Base-by-base conservation (phyloP, 192 early-diverging fungal species). In the Piromyces sp. region DNA sequence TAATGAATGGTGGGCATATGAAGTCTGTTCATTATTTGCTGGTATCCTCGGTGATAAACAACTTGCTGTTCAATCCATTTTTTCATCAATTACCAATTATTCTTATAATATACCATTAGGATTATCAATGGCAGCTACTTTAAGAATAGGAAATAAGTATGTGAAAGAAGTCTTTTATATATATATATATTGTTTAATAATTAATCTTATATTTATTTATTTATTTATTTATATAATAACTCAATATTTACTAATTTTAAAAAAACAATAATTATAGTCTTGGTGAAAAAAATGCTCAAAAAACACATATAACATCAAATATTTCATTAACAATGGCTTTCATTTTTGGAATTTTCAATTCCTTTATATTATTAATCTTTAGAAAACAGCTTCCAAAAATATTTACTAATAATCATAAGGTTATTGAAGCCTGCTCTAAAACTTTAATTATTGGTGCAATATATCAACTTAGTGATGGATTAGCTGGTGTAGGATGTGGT, bases 1-100 rank as follows among this genome's bases (percentile, higher is more conserved):
- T 80, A 89, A 90, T 15, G 95, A 96, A 85, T 94, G 93, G 89
- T 89, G 93, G 85, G 88, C 93, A 14, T 91, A 93, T 80, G 94
- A 95, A 81, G 81, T 93, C 26, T 89, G 93, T 17, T 90, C 94
- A 29, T 84, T 95, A 79, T 90, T 90, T 2, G 94, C 95, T 19
- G 93, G 95, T 22, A 88, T 92, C 80, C 86, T 99, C 5, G 95
- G 96, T 22, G 90, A 91, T 9, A 82, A 87, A 26, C 86, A 87
- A 30, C 86, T 99, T 42, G 96, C 96, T 19, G 92, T 94, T 29
- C 97, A 99, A 82, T 87, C 90, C 22, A 91, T 92, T 79, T 88
- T 87, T 36, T 88, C 97, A 58, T 95, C 93, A 29, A 93, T 93
- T 30, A 89, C 91, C 7, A 87, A 89, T 79, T 83, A 93, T 78